Percentiles rank a stretch among this genome's conserved stretches.
Conservation (phyloP, 129 eudicot genomes). For the Centrapalus pauciflorus region DNA sequence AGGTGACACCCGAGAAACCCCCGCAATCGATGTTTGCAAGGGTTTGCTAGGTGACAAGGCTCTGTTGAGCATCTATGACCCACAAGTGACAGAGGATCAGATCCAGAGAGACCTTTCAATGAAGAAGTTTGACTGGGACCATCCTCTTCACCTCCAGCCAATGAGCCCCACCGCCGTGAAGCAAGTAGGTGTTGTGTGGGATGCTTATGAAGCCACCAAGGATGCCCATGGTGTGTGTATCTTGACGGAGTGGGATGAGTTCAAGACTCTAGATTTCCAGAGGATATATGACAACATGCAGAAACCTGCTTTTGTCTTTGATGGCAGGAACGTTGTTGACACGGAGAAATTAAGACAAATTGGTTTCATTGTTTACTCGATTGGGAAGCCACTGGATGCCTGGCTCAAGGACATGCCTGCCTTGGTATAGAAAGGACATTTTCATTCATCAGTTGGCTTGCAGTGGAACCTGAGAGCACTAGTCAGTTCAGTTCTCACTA, state of each 20-base stretch:
- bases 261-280: conserved; percentile 73
- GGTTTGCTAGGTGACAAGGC: conserved; percentile 85
- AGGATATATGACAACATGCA: conserved; percentile 78
- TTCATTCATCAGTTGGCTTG: conserved; percentile 8
- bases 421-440: conserved; percentile 35
- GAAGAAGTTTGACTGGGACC: conserved; percentile 92
- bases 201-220: conserved; percentile 81
- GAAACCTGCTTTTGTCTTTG: conserved; percentile 83
- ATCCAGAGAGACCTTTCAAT: conserved; percentile 76
- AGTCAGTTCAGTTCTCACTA: conserved; percentile 38
- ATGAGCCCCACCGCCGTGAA: conserved; percentile 84
- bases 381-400: conserved; percentile 86
- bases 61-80: conserved; percentile 74
- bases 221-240: conserved; percentile 79
- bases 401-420: conserved; percentile 97
- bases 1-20: conserved; percentile 84
- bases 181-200: conserved; percentile 74
- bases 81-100: conserved; percentile 88
- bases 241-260: conserved; percentile 89
- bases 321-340: conserved; percentile 72
- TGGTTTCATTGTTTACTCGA: conserved; percentile 85
- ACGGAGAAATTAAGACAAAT: conserved; percentile 63
- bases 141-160: conserved; percentile 91
- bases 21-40: conserved; percentile 84
- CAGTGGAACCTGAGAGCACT: conserved; percentile 19